phyloP scores from a whole-genome alignment of 106 monocot species.

The Platanthera guangdongensis region DNA sequence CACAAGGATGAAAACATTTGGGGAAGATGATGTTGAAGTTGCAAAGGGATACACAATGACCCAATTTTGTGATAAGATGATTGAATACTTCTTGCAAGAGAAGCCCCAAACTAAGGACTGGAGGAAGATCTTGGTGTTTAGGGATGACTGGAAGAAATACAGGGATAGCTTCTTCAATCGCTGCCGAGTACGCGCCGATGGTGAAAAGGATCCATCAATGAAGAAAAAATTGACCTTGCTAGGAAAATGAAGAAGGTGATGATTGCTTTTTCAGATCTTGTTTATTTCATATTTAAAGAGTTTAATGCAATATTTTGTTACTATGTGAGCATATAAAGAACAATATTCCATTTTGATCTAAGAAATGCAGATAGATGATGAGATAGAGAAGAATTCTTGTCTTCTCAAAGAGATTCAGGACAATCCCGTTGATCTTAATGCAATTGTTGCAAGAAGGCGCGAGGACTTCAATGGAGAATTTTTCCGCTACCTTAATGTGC shows the following conservation, averaged over 20 bases:
- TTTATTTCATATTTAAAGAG: not conserved
- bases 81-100: conserved; percentile 76
- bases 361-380: conserved; percentile 62
- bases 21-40: conserved; percentile 48
- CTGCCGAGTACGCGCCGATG: conserved; percentile 45
- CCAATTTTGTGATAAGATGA: conserved; percentile 92
- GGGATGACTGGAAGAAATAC: conserved; percentile 89
- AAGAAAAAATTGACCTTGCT: conserved; percentile 58
- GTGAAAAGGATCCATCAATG: conserved; percentile 43
- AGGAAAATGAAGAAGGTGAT: conserved; percentile 80
- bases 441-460: conserved; percentile 75
- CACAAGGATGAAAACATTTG: conserved; percentile 12
- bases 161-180: conserved; percentile 53
- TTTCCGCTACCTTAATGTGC: conserved; percentile 57
- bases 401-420: conserved; percentile 71
- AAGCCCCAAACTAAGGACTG: conserved; percentile 82
- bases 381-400: conserved; percentile 62
- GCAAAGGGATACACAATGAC: conserved; percentile 85
- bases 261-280: not conserved
- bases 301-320: not conserved
- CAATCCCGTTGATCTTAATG: conserved; percentile 69
- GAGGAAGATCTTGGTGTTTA: conserved; percentile 85
- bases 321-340: not conserved
- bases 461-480: conserved; percentile 82
- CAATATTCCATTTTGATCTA: not conserved